Evolutionary conservation across 352 stramenopile species (phyloP).

Genomic region (Globisporangium okanoganense): DNA sequence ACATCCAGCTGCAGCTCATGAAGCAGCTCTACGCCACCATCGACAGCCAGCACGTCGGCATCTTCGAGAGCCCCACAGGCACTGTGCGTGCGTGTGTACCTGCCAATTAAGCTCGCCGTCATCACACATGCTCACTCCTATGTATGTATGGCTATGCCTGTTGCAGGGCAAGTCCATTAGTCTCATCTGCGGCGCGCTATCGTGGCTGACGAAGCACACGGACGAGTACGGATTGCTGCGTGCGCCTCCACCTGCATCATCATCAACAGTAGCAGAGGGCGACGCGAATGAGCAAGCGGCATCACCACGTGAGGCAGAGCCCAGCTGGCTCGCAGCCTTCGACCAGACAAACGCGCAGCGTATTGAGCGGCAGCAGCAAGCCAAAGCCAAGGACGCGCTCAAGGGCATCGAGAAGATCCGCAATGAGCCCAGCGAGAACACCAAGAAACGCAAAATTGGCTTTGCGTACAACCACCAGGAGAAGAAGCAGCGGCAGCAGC

Average conservation of each 20-base stretch:
- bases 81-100: slow-evolving; percentile 37
- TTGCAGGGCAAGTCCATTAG: slow-evolving; percentile 89
- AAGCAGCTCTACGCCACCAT: slow-evolving; percentile 79
- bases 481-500: slow-evolving; percentile 31
- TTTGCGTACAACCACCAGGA: slow-evolving; percentile 66
- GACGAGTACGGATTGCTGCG: slow-evolving; percentile 64
- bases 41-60: slow-evolving; percentile 78
- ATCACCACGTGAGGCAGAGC: slow-evolving; percentile 26
- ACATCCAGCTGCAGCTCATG: slow-evolving; percentile 90
- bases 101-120: not conserved
- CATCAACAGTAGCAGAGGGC: slow-evolving; percentile 3
- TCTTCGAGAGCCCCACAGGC: slow-evolving; percentile 91
- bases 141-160: not conserved
- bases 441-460: slow-evolving; percentile 67
- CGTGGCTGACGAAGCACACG: slow-evolving; percentile 77
- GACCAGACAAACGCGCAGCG: slow-evolving; percentile 42
- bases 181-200: slow-evolving; percentile 85
- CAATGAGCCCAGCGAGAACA: slow-evolving; percentile 29
- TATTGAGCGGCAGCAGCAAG: slow-evolving; percentile 41
- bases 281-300: not conserved
- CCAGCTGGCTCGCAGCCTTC: slow-evolving; percentile 59
- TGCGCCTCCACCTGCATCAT: slow-evolving; percentile 8
- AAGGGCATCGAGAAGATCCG: slow-evolving; percentile 55
- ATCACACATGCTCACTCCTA: not conserved
- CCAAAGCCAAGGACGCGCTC: slow-evolving; percentile 41